Evolutionary conservation across 768 basidiomycete genomes (phyloP).

Genomic region (Trametes cingulata): DNA sequence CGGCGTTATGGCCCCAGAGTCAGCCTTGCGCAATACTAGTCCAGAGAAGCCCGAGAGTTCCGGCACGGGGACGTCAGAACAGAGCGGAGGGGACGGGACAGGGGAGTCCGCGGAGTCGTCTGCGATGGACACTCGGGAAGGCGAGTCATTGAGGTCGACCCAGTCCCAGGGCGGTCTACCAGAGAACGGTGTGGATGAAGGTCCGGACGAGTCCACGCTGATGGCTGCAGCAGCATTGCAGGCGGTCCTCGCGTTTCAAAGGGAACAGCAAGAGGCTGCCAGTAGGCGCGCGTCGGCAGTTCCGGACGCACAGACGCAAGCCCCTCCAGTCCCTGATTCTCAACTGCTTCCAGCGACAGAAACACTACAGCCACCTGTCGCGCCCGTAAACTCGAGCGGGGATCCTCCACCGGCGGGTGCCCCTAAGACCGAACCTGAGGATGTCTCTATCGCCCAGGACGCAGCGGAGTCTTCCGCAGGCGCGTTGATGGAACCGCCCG

Average conservation of each 20-base stretch:
- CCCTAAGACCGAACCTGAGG: no score
- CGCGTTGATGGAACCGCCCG: no score
- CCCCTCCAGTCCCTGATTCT: not conserved
- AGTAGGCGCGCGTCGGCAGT: not conserved
- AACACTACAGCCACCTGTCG: not conserved
- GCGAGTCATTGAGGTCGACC: not conserved
- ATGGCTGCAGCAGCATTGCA: conserved; percentile 31
- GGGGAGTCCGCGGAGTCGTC: not conserved
- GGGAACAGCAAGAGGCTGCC: conserved; percentile 31
- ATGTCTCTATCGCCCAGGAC: no score
- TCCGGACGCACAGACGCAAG: not conserved
- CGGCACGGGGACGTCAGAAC: not conserved
- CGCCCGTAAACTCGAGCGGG: no score
- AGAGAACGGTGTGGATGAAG: not conserved
- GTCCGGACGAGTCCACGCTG: conserved; percentile 18
- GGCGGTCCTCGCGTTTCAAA: conserved; percentile 35
- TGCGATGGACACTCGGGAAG: not conserved
- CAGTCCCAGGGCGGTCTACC: not conserved
- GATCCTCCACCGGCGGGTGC: no score
- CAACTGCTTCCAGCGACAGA: not conserved
- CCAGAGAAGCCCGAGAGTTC: conserved; percentile 1
- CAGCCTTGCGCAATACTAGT: conserved; percentile 14
- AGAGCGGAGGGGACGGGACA: not conserved
- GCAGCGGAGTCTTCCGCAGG: no score
- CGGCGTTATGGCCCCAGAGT: conserved; percentile 19